Evolutionary conservation across 352 stramenopile species (phyloP).

Genomic region (Phytopythium mirpurense): DNA sequence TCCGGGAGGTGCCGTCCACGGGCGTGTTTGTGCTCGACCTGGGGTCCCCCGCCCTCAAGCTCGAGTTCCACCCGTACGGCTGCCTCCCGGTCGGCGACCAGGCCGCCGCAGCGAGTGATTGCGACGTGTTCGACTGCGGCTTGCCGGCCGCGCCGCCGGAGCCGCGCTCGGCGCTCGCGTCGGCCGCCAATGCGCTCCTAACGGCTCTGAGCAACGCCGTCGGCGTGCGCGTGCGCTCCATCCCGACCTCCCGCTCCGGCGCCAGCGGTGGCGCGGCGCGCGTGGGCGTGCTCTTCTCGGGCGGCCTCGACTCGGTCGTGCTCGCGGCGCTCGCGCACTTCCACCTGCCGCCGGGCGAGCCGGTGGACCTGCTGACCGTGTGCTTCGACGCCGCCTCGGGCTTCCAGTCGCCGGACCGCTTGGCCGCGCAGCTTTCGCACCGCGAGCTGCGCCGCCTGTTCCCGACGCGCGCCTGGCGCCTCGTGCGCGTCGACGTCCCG

Average conservation of each 20-base stretch:
- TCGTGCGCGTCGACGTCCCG: constrained; percentile 82
- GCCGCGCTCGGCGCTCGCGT: constrained; percentile 11
- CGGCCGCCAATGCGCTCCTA: constrained; percentile 42
- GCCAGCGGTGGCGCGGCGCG: too few relatives aligned
- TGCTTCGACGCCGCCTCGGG: constrained; percentile 83
- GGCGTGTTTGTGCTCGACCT: constrained; percentile 77
- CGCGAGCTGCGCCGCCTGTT: constrained; percentile 84
- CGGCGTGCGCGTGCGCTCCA: constrained; percentile 65
- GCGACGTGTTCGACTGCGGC: constrained; percentile 27
- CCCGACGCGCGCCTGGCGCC: constrained; percentile 74
- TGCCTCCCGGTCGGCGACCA: constrained; percentile 8
- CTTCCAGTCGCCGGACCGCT: constrained; percentile 87
- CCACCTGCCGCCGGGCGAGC: constrained; percentile 41
- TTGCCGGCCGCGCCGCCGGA: constrained; percentile 9
- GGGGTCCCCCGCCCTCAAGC: too few relatives aligned
- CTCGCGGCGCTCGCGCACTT: constrained; percentile 88
- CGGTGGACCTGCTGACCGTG: constrained; percentile 94
- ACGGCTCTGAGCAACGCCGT: constrained; percentile 76
- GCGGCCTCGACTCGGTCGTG: constrained; percentile 95
- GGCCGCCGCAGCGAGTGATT: background rate
- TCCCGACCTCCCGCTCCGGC: constrained; percentile 16
- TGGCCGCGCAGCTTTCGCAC: constrained; percentile 77
- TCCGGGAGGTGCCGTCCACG: constrained; percentile 69
- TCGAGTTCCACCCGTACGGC: constrained; percentile 38
- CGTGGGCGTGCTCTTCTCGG: constrained; percentile 94